A percentile compares a stretch with the other conserved stretches of the same genome.
phyloP scores from a whole-genome alignment of 352 stramenopile genomes.

The Sclerospora graminicola region DNA sequence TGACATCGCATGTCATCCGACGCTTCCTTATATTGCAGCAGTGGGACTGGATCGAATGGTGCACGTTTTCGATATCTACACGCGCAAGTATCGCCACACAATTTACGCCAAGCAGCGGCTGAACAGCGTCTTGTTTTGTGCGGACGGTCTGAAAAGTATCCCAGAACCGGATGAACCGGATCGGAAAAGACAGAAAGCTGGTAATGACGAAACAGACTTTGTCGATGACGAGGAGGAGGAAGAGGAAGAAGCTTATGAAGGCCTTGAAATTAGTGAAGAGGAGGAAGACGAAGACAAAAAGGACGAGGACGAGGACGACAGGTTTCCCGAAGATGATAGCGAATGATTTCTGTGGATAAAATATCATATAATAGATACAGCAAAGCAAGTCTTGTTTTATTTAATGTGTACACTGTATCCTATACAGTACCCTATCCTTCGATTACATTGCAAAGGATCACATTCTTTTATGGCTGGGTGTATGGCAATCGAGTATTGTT shows the following conservation, averaged over 20 bases:
- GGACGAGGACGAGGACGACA: conserved; percentile 35
- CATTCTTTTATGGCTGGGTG: conserved; percentile 31
- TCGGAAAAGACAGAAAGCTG: conserved; percentile 40
- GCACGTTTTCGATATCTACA: conserved; percentile 87
- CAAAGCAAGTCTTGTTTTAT: no score
- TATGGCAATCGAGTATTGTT: conserved; percentile 48
- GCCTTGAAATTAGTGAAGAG: conserved; percentile 64
- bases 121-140: conserved; percentile 86
- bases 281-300: conserved; percentile 41
- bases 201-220: conserved; percentile 29
- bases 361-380: conserved; percentile 18
- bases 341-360: conserved; percentile 8
- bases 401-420: background rate
- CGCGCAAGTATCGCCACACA: conserved; percentile 53
- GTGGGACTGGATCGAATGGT: conserved; percentile 93
- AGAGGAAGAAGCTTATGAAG: conserved; percentile 81
- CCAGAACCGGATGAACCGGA: conserved; percentile 23
- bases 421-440: no score
- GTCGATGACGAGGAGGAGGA: conserved; percentile 38
- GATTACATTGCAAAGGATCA: no score
- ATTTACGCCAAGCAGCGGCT: conserved; percentile 85
- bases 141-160: conserved; percentile 63
- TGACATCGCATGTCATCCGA: conserved; percentile 84
- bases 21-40: conserved; percentile 80
- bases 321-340: conserved; percentile 13